Evolutionary conservation across 805 yeast genomes (phyloP).

Genomic region (Saccharomycopsis microspora): DNA sequence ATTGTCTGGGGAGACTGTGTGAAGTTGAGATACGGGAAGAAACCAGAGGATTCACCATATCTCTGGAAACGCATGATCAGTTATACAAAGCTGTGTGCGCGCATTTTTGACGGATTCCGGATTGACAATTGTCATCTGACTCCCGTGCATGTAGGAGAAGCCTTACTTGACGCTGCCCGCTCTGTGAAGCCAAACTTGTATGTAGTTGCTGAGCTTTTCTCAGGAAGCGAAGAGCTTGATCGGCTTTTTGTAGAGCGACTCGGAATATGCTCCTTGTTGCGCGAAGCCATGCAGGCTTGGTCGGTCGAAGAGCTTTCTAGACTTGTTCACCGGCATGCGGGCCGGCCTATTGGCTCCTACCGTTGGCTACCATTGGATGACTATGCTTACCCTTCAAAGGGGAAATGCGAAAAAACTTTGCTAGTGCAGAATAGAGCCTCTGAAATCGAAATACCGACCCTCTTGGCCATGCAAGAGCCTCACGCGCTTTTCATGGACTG

Average conservation of each 20-base stretch:
- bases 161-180: conserved; percentile 80
- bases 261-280: conserved; percentile 77
- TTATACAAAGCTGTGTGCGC: conserved; percentile 64
- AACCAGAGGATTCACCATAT: conserved; percentile 75
- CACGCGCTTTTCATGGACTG: conserved; percentile 97
- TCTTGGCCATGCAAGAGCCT: conserved; percentile 60
- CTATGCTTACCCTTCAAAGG: conserved; percentile 49
- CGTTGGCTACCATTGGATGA: conserved; percentile 70
- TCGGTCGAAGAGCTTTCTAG: conserved; percentile 77
- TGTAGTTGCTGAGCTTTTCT: conserved; percentile 87
- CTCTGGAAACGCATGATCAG: conserved; percentile 82
- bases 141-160: conserved; percentile 89
- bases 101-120: conserved; percentile 74
- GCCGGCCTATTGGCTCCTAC: conserved; percentile 89
- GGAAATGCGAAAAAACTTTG: conserved; percentile 12
- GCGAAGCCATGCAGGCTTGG: conserved; percentile 98
- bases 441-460: conserved; percentile 57
- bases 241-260: conserved; percentile 81
- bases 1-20: conserved; percentile 98
- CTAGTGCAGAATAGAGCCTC: conserved; percentile 28
- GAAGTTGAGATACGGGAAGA: conserved; percentile 73
- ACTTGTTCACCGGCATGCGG: conserved; percentile 85
- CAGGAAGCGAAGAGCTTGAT: conserved; percentile 89
- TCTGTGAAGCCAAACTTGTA: conserved; percentile 73
- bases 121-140: conserved; percentile 96